Evolutionary conservation across 2,329 filamentous ascomycete species (phyloP).

Genomic region (Juglanconis oblonga): DNA sequence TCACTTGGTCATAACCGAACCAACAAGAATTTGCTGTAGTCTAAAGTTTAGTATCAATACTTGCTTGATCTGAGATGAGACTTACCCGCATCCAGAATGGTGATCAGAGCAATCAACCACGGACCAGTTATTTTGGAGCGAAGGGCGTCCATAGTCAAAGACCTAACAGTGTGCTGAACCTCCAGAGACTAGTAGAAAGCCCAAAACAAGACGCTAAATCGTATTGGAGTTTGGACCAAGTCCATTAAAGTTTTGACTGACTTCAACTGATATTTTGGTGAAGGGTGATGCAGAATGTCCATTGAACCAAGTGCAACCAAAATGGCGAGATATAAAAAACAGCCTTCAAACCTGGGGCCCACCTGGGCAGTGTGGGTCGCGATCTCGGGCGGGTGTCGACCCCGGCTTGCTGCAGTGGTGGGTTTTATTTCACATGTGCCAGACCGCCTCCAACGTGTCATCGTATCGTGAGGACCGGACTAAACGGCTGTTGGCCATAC

Average conservation of each 20-base stretch:
- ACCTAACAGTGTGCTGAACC: neutral
- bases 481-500: neutral
- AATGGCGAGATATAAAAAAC: too few species aligned
- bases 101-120: constrained; percentile 17
- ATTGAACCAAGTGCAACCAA: too few species aligned
- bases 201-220: too few species aligned
- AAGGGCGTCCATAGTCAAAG: constrained; percentile 3
- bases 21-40: constrained; percentile 15
- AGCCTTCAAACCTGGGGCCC: too few species aligned
- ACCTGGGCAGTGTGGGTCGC: neutral
- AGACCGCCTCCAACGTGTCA: neutral
- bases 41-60: neutral
- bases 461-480: neutral
- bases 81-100: constrained; percentile 15
- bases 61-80: neutral
- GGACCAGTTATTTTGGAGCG: constrained; percentile 10
- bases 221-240: too few species aligned
- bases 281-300: too few species aligned
- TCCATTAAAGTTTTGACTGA: too few species aligned
- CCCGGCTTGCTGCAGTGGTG: neutral
- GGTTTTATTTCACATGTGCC: neutral
- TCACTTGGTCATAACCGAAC: constrained; percentile 20
- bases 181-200: too few species aligned
- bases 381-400: neutral
- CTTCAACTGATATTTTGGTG: too few species aligned